phyloP scores from a whole-genome alignment of 371 early-diverging fungal genomes.

The Aphelidium insulamus region DNA sequence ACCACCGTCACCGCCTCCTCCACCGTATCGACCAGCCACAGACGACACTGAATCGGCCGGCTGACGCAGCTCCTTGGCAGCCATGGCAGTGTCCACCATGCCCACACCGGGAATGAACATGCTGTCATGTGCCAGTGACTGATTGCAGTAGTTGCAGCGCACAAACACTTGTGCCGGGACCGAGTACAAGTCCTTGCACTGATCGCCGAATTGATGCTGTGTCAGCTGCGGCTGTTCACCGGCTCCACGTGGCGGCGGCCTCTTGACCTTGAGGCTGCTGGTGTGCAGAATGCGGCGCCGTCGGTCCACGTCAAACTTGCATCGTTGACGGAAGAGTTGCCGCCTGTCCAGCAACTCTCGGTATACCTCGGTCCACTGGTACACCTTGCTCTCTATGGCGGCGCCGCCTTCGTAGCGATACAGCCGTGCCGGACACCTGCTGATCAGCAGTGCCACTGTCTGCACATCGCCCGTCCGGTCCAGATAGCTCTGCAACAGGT shows the following conservation, averaged over 20 bases:
- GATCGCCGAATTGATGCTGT: too few species aligned
- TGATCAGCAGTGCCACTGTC: slow-evolving; percentile 47
- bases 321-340: slow-evolving; percentile 60
- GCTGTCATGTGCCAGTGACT: slow-evolving; percentile 44
- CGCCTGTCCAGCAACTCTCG: slow-evolving; percentile 65
- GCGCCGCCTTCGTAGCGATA: slow-evolving; percentile 6
- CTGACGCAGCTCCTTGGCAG: slow-evolving; percentile 8
- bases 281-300: slow-evolving; percentile 25
- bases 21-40: slow-evolving; percentile 7
- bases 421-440: slow-evolving; percentile 15
- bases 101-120: slow-evolving; percentile 18
- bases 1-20: slow-evolving; percentile 1
- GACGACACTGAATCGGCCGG: slow-evolving; percentile 2
- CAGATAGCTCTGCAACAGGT: slow-evolving; percentile 45
- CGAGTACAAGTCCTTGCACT: too few species aligned
- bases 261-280: slow-evolving; percentile 7
- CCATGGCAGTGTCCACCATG: slow-evolving; percentile 28
- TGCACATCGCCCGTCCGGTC: slow-evolving; percentile 77
- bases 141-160: slow-evolving; percentile 71
- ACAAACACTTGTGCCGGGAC: slow-evolving; percentile 56
- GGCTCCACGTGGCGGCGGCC: neutral
- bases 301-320: slow-evolving; percentile 67
- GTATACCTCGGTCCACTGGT: slow-evolving; percentile 64
- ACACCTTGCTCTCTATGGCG: slow-evolving; percentile 29
- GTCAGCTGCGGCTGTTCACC: slow-evolving; percentile 17